A percentile compares a stretch with the other conserved stretches of the same genome.
Evolutionary conservation across 805 yeast genomes (phyloP).

Genomic region (Tetrapisispora arboricola): DNA sequence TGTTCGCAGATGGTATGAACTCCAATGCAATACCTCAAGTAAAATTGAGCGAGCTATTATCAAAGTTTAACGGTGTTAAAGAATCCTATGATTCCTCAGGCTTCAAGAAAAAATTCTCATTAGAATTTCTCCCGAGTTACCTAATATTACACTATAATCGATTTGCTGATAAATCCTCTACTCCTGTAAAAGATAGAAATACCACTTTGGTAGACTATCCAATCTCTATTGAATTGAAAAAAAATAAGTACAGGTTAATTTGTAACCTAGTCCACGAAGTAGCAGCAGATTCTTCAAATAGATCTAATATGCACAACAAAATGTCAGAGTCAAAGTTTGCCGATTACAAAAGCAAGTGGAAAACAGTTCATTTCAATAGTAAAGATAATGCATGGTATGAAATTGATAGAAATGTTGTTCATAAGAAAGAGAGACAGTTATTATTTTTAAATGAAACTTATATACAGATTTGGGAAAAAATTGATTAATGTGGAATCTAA

Average conservation of each 20-base stretch:
- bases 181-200: conserved; percentile 35
- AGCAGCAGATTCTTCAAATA: conserved; percentile 6
- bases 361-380: conserved; percentile 38
- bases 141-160: conserved; percentile 51
- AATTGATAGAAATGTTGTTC: conserved; percentile 42
- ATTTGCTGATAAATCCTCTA: conserved; percentile 29
- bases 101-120: conserved; percentile 24
- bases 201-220: conserved; percentile 58
- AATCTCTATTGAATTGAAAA: conserved; percentile 26
- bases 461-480: conserved; percentile 56
- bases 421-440: conserved; percentile 42
- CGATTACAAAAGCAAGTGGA: conserved; percentile 34
- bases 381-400: conserved; percentile 44
- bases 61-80: conserved; percentile 27
- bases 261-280: conserved; percentile 38
- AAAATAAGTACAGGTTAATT: conserved; percentile 33
- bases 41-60: conserved; percentile 35
- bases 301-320: conserved; percentile 12
- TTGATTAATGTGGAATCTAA: background rate
- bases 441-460: conserved; percentile 52
- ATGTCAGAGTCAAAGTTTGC: conserved; percentile 9
- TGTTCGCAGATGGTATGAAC: conserved; percentile 41
- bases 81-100: conserved; percentile 14
- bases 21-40: conserved; percentile 45
- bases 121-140: conserved; percentile 40